These are phyloP conservation scores for Lunasporangiospora selenospora DNA, from an alignment of 192 early-diverging fungal species.

Conservation along the genomic window DNA sequence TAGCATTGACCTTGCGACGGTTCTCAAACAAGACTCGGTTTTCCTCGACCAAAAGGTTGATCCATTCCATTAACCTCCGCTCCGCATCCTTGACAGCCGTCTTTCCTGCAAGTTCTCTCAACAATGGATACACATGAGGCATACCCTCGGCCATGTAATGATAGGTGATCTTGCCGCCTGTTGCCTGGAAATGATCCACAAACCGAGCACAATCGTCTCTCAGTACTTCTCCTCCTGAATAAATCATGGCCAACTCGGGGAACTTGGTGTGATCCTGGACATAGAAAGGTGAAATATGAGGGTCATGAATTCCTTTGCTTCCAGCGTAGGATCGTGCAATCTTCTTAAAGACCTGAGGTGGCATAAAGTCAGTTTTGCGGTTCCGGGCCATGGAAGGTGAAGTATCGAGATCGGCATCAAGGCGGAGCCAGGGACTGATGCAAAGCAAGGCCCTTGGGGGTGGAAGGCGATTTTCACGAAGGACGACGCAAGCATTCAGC, in stretches of 20 bases:
- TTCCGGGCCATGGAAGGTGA: conserved; percentile 47
- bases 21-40: conserved; percentile 41
- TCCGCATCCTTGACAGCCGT: conserved; percentile 46
- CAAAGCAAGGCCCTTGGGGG: conserved; percentile 41
- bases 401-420: conserved; percentile 25
- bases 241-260: conserved; percentile 37
- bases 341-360: conserved; percentile 45
- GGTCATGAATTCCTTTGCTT: conserved; percentile 19
- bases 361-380: conserved; percentile 43
- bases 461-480: conserved; percentile 24
- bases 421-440: conserved; percentile 40
- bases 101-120: conserved; percentile 35
- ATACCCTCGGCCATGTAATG: conserved; percentile 46
- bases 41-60: conserved; percentile 44
- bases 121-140: conserved; percentile 29
- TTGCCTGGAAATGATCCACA: conserved; percentile 34
- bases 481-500: conserved; percentile 33
- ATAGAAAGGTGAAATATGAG: conserved; percentile 43
- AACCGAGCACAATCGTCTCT: conserved; percentile 37
- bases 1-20: conserved; percentile 27
- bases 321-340: conserved; percentile 39
- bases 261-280: conserved; percentile 43
- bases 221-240: conserved; percentile 22
- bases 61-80: conserved; percentile 41
- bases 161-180: conserved; percentile 35